Conservation (phyloP, 352 stramenopile genomes). For the Pythium aphanidermatum region DNA sequence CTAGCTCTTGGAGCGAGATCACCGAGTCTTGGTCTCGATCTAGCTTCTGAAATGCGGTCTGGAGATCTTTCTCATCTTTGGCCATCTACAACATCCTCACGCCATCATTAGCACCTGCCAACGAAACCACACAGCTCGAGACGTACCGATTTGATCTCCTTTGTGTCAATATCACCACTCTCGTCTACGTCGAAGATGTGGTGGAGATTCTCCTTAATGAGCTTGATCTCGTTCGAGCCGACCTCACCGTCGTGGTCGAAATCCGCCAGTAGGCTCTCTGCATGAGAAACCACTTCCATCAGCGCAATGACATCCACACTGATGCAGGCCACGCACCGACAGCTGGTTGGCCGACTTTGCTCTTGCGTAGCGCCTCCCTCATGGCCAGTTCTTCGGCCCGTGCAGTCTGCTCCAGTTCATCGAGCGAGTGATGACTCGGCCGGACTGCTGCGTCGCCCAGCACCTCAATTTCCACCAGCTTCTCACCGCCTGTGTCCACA, state of each 20-base stretch:
- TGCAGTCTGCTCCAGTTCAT: constrained; percentile 14
- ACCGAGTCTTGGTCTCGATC: constrained; percentile 73
- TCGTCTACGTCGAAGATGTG: constrained; percentile 73
- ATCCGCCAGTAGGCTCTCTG: constrained; percentile 71
- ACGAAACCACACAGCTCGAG: background rate
- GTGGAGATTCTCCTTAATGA: constrained; percentile 80
- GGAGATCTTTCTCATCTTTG: constrained; percentile 57
- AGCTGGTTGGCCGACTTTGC: constrained; percentile 10
- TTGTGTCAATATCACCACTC: constrained; percentile 66
- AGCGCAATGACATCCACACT: too few species aligned
- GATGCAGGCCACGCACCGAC: constrained; percentile 17
- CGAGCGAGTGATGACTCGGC: constrained; percentile 9
- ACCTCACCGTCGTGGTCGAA: constrained; percentile 76
- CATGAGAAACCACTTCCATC: background rate
- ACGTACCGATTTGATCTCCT: constrained; percentile 56
- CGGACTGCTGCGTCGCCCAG: constrained; percentile 7
- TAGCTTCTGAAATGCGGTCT: constrained; percentile 64
- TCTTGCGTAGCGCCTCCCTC: background rate
- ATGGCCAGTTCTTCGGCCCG: constrained; percentile 14
- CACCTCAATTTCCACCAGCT: constrained; percentile 23
- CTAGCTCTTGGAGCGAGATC: constrained; percentile 78
- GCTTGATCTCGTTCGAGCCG: constrained; percentile 65
- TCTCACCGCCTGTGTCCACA: too few species aligned
- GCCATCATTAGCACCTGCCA: background rate
- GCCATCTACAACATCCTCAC: constrained; percentile 26